Evolutionary conservation across 495 filamentous ascomycete species (phyloP).

Genomic region (Daldinia childiae): DNA sequence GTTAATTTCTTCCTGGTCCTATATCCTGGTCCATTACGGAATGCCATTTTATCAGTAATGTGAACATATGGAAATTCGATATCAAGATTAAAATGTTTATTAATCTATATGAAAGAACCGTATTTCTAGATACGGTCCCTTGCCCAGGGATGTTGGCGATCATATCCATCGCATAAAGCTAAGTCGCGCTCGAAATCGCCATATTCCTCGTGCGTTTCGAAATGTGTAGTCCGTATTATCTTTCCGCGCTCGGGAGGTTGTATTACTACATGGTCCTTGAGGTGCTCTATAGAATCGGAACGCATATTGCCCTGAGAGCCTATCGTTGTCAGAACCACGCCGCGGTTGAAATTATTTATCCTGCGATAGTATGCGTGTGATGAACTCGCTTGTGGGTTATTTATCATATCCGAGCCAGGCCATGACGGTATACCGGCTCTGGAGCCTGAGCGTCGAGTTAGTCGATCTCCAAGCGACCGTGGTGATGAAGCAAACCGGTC

Average conservation of each 20-base stretch:
- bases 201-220: slow-evolving; percentile 36
- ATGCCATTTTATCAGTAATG: neutral
- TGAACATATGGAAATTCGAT: neutral
- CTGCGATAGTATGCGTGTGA: slow-evolving; percentile 41
- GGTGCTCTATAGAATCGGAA: slow-evolving; percentile 45
- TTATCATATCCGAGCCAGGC: slow-evolving; percentile 28
- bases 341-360: slow-evolving; percentile 33
- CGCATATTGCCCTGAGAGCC: slow-evolving; percentile 10
- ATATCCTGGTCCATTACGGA: neutral
- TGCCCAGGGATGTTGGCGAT: slow-evolving; percentile 42
- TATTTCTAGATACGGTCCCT: slow-evolving; percentile 19
- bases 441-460: slow-evolving; percentile 5
- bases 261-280: slow-evolving; percentile 29
- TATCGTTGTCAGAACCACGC: slow-evolving; percentile 35
- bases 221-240: slow-evolving; percentile 43
- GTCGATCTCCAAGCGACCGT: slow-evolving; percentile 15
- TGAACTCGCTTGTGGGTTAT: slow-evolving; percentile 19
- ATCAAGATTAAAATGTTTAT: neutral
- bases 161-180: slow-evolving; percentile 18
- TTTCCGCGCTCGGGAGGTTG: slow-evolving; percentile 10
- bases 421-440: slow-evolving; percentile 20
- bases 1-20: neutral
- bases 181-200: slow-evolving; percentile 24
- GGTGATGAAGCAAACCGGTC: slow-evolving; percentile 27
- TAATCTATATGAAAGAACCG: slow-evolving; percentile 2